Conservation (phyloP, 83 land plant genomes). For the Picea mariana region DNA sequence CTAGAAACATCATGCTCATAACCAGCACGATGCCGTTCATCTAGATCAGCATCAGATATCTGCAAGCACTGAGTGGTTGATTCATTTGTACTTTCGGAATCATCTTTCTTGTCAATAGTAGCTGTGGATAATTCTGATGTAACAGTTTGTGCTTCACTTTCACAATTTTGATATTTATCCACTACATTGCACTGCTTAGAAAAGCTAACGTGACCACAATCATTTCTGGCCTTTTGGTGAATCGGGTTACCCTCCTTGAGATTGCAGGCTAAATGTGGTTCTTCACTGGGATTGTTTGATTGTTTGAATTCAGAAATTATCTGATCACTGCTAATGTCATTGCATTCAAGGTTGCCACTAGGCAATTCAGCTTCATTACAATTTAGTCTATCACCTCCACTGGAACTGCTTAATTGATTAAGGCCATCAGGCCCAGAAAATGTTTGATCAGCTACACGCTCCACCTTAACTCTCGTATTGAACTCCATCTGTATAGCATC, state of each 20-base stretch:
- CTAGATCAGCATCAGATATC: not conserved
- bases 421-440: not conserved
- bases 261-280: not conserved
- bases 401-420: not conserved
- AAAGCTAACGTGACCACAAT: no score
- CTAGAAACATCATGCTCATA: not conserved
- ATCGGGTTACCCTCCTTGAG: not conserved
- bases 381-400: not conserved
- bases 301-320: not conserved
- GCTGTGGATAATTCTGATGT: not conserved
- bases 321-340: not conserved
- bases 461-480: not conserved
- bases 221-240: not conserved
- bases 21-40: not conserved
- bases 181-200: no score
- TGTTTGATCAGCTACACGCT: slow-evolving; percentile 1
- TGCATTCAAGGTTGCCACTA: not conserved
- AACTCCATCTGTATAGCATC: slow-evolving; percentile 4
- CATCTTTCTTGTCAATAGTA: not conserved
- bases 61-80: not conserved
- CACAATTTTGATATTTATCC: not conserved
- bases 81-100: not conserved
- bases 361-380: slow-evolving; percentile 3
- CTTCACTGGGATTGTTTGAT: not conserved
- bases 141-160: not conserved